These are phyloP conservation scores for Pistacia atlantica DNA, from an alignment of 345 rosid genomes.

Conservation along the genomic window DNA sequence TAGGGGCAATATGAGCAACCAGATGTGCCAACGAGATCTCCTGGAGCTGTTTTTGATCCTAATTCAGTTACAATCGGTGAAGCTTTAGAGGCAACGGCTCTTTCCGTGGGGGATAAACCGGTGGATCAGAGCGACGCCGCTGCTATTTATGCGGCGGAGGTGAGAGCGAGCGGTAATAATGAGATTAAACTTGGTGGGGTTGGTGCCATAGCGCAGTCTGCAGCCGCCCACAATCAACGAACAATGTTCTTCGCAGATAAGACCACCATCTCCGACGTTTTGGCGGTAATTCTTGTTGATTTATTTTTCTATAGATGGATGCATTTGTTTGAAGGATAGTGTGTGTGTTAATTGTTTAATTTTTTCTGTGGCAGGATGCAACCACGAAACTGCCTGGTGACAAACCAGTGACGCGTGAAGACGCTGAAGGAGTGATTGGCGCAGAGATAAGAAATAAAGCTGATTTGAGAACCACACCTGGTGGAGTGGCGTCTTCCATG, in stretches of 20 bases:
- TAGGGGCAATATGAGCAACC: slow-evolving; percentile 38
- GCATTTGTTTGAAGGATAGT: background rate
- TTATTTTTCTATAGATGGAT: background rate
- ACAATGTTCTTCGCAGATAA: slow-evolving; percentile 31
- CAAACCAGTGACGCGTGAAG: slow-evolving; percentile 51
- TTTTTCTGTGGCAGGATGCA: slow-evolving; percentile 37
- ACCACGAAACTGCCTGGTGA: slow-evolving; percentile 39
- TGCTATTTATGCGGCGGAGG: slow-evolving; percentile 55
- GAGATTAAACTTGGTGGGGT: slow-evolving; percentile 38
- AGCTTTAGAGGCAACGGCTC: slow-evolving; percentile 53
- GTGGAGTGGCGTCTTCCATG: slow-evolving; percentile 58
- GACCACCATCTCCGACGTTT: slow-evolving; percentile 41
- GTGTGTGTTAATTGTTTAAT: too few relatives aligned
- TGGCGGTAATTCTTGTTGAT: slow-evolving; percentile 35
- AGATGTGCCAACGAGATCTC: slow-evolving; percentile 19
- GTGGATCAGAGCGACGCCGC: slow-evolving; percentile 59
- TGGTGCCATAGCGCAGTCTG: slow-evolving; percentile 47
- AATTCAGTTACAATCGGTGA: slow-evolving; percentile 51
- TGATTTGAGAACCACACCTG: slow-evolving; percentile 43
- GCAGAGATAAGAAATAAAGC: slow-evolving; percentile 51
- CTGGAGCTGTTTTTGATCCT: slow-evolving; percentile 16
- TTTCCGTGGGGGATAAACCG: slow-evolving; percentile 45
- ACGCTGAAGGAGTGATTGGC: slow-evolving; percentile 49
- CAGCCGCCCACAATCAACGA: slow-evolving; percentile 38
- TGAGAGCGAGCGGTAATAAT: slow-evolving; percentile 39